Conservation (phyloP, 2,329 filamentous ascomycete genomes). For the Sphaceloma murrayae region DNA sequence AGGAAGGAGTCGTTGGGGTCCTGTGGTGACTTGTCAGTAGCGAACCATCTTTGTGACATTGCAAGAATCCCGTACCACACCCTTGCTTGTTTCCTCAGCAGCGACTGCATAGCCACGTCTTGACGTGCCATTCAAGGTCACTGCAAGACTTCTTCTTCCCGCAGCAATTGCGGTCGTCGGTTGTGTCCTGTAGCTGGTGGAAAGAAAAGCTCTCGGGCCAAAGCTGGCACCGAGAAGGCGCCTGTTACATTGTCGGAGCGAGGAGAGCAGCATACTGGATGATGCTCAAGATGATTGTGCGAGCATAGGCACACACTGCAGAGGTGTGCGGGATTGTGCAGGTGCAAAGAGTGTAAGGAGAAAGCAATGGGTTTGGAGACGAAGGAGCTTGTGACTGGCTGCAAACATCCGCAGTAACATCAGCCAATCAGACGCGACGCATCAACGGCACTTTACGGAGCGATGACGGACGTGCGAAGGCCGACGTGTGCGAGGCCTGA, state of each 20-base stretch:
- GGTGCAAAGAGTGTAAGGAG: neutral
- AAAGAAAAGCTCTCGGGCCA: constrained; percentile 37
- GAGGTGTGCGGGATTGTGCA: neutral
- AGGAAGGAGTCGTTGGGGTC: constrained; percentile 95
- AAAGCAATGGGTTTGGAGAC: constrained; percentile 3
- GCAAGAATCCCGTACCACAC: constrained; percentile 44
- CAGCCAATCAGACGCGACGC: constrained; percentile 2
- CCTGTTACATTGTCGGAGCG: constrained; percentile 55
- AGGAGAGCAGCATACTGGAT: constrained; percentile 60
- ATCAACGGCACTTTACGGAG: constrained; percentile 8
- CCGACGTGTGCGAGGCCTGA: neutral
- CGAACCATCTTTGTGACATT: neutral
- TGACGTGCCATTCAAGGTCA: constrained; percentile 35
- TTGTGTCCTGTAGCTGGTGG: constrained; percentile 30
- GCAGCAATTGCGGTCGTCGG: constrained; percentile 36
- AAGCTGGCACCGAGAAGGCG: constrained; percentile 52
- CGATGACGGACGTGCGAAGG: constrained; percentile 4
- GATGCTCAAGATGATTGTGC: constrained; percentile 13
- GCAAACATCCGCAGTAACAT: constrained; percentile 7
- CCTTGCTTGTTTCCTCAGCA: constrained; percentile 49
- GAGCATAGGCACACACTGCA: constrained; percentile 12
- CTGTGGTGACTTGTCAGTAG: constrained; percentile 36
- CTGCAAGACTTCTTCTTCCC: constrained; percentile 39
- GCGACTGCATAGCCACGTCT: constrained; percentile 50
- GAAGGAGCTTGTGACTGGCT: constrained; percentile 1